Base-by-base conservation (phyloP, 2,329 filamentous ascomycete species). In the Metarhizium guizhouense region DNA sequence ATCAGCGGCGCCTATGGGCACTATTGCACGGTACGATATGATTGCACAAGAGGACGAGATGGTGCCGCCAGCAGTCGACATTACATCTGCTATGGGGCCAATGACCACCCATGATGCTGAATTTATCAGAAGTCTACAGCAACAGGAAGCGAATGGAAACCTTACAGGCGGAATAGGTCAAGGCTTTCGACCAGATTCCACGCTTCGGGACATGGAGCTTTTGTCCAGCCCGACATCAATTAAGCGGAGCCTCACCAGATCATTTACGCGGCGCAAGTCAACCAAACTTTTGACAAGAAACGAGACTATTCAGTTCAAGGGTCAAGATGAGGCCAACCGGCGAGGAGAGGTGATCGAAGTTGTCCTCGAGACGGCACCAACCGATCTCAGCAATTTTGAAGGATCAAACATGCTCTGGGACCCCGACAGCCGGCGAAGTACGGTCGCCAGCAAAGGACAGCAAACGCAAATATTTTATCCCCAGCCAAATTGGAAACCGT, bases 401-500 rank as follows among this genome's bases (percentile, higher is more conserved):
- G 79, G 79, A 2, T 74, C 75, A 2, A 60, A 59, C 45, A 62
- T 61, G 43, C 58, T 64, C 45, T 63, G 56, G 18, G 62, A 65
- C 5, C 61, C 66, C 48, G 63, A 65, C 10, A 68, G 67, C 58
- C 71, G 70, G 5, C 70, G 67, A 25, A 69, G 72, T 14, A 74
- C 70, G 1, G 70, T 74, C 47, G 67, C 71, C 3, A 60, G 61
- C n/a, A 68, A 67, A 42, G 65, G 69, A 16, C 67, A 71, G 54
- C 49, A 53, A 18, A 74, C 74, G 0, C 72, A 81, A 54, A 68
- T 83, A 0, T 84, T 83, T 60, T 85, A 82, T 59, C 82, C 83
- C 0, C 79, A 82, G 56, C 80, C 82, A 2, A 80, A 87, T 65
- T 87, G 84, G 84, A 85, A 83, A 64, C 84, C 84, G 0, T 79